phyloP scores from a whole-genome alignment of 1,139 yeast genomes.

The Fermentozyma sake region DNA sequence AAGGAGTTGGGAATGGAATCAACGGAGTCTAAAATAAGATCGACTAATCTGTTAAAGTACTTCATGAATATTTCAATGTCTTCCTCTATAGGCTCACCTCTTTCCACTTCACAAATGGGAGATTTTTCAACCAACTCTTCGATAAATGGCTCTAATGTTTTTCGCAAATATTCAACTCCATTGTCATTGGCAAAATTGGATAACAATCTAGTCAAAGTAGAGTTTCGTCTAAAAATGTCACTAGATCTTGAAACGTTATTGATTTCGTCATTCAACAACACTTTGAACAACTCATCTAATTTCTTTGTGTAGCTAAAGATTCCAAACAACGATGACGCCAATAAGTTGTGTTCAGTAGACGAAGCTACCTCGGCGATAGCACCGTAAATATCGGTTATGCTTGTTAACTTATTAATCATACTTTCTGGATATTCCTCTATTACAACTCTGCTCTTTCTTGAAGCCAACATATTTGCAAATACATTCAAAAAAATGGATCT shows the following conservation, averaged over 20 bases:
- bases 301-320: constrained; percentile 52
- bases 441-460: constrained; percentile 23
- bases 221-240: constrained; percentile 74
- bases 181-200: constrained; percentile 66
- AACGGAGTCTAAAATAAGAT: constrained; percentile 54
- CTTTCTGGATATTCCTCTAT: constrained; percentile 26
- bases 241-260: constrained; percentile 55
- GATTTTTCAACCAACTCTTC: constrained; percentile 46
- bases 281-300: constrained; percentile 52
- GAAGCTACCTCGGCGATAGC: constrained; percentile 71
- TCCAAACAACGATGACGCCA: constrained; percentile 68
- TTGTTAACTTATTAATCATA: constrained; percentile 18
- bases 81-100: constrained; percentile 27
- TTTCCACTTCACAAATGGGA: constrained; percentile 67
- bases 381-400: constrained; percentile 29
- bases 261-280: constrained; percentile 61
- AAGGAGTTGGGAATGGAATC: constrained; percentile 67
- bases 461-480: constrained; percentile 59
- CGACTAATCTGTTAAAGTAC: constrained; percentile 56
- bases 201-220: constrained; percentile 74
- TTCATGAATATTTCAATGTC: constrained; percentile 52
- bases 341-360: constrained; percentile 38
- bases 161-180: constrained; percentile 56
- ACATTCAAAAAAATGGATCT: constrained; percentile 74
- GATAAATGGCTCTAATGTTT: constrained; percentile 52